Evolutionary conservation across 345 rosid genomes (phyloP), one percentile per base, ranked within the genome.

Genomic region (Populus tremula): DNA sequence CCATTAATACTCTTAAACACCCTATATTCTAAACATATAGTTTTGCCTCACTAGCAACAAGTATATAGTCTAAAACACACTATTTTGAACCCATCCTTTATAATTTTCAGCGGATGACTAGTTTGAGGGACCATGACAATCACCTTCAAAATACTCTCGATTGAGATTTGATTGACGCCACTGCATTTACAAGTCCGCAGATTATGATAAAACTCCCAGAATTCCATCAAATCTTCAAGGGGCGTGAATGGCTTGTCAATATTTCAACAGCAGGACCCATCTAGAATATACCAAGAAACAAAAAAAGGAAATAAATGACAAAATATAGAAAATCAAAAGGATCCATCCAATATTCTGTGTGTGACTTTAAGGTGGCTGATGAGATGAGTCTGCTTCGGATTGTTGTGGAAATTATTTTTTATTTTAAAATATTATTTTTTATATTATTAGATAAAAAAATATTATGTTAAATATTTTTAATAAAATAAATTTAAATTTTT

Each of bases 1-100:
- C 0, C 0, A 33, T 33, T 33, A 33, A 0, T 5, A 33, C 4
- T 33, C 5, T 33, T 0, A 0, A 33, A 33, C 5, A 0, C 5
- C 0, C 0, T 33, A 0, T 5, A 33, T 0, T 3, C 0, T 0
- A 4, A 33, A 33, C 5, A 33, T 33, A 33, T 33, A 33, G 4
- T 3, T 39, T 6, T 7, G 2, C 43, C 43, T 39, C 43, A 1
- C 9, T 39, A 6, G 10, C 43, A 39, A 39, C 16, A 14, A 45
- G 50, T 45, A 14, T 13, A 4, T 0, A 13, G 50, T 45, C 50
- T 18, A 45, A 45, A 4, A 45, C 0, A 5, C 50, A 47, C 43
- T 39, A 39, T 39, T 39, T 39, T 7, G 8, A 39, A 47, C 53
- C 53, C 53, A 14, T 4, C 38, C 8, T 5, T 25, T 6, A 64